Conservation (phyloP, 2,329 filamentous ascomycete species). For the Ceratocystis cubensis region DNA sequence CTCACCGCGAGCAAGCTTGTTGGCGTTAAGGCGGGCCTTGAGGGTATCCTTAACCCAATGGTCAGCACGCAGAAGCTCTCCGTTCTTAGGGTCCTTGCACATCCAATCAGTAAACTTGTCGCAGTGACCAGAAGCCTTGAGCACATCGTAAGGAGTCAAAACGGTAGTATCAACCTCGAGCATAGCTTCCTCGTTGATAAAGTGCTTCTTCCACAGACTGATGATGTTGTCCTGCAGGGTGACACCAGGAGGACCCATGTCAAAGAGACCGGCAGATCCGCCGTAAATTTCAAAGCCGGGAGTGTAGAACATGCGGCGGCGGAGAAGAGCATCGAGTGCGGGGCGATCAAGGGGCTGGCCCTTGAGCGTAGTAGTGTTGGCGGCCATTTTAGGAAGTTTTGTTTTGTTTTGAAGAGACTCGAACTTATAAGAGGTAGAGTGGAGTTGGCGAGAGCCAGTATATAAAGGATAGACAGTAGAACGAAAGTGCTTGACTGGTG, state of each 20-base stretch:
- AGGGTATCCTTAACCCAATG: conserved; percentile 93
- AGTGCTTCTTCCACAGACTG: conserved; percentile 85
- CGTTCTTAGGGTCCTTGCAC: conserved; percentile 97
- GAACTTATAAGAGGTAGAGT: background rate
- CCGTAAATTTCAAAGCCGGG: conserved; percentile 93
- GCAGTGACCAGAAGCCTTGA: conserved; percentile 93
- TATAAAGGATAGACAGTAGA: background rate
- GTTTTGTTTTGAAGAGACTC: conserved; percentile 15
- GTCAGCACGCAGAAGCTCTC: conserved; percentile 90
- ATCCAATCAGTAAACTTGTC: conserved; percentile 99
- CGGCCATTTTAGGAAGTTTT: conserved; percentile 32
- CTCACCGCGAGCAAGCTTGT: conserved; percentile 83
- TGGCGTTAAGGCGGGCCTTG: conserved; percentile 71
- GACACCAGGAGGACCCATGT: conserved; percentile 84
- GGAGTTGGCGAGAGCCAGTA: background rate
- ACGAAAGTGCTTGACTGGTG: background rate
- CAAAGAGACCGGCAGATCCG: conserved; percentile 77
- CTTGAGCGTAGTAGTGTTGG: conserved; percentile 61
- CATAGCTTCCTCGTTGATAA: conserved; percentile 88
- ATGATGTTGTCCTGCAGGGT: conserved; percentile 78
- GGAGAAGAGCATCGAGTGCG: conserved; percentile 71
- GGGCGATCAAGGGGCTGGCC: conserved; percentile 80
- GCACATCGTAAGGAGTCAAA: conserved; percentile 80
- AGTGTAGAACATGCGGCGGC: conserved; percentile 85
- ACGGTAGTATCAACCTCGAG: conserved; percentile 89